A percentile compares a stretch with the other conserved stretches of the same genome.
These are phyloP conservation scores for Beauveria pseudobassiana DNA, from an alignment of 2,329 filamentous ascomycete species.

Conservation along the genomic window DNA sequence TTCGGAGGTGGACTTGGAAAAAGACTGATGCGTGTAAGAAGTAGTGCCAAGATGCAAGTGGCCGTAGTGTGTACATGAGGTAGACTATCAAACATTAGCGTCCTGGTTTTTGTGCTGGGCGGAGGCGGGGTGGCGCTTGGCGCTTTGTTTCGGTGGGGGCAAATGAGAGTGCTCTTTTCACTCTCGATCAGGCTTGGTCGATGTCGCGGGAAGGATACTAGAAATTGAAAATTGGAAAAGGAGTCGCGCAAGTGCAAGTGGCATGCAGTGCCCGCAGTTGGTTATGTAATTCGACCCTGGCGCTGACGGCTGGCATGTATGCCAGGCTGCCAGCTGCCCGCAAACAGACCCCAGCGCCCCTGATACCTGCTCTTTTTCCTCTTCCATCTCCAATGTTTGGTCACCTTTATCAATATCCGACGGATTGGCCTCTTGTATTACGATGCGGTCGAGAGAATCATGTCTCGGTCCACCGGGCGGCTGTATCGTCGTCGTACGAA, in stretches of 20 bases:
- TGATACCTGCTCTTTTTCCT: not conserved
- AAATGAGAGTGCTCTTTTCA: not conserved
- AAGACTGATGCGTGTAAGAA: constrained; percentile 24
- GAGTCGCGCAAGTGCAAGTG: not conserved
- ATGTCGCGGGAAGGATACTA: not conserved
- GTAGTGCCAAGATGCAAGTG: constrained; percentile 29
- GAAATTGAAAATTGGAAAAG: not conserved
- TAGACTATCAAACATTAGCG: constrained; percentile 20
- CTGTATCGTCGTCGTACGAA: not conserved
- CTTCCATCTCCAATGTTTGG: not conserved
- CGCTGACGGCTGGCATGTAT: not conserved
- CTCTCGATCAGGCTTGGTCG: not conserved
- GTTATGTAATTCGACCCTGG: constrained; percentile 1
- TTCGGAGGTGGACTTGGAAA: constrained; percentile 27
- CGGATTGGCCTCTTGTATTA: not conserved
- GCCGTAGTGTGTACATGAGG: constrained; percentile 32
- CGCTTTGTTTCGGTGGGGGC: not conserved
- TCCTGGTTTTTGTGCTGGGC: not conserved
- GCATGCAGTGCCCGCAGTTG: not conserved
- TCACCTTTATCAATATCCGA: not conserved
- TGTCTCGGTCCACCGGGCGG: too few relatives aligned
- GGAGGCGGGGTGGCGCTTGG: not conserved
- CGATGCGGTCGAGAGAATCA: too few relatives aligned
- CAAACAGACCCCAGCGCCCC: not conserved
- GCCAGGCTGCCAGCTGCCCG: not conserved